These are phyloP conservation scores for Aspergillus sojae DNA, from an alignment of 2,329 filamentous ascomycete genomes.

Conservation along the genomic window DNA sequence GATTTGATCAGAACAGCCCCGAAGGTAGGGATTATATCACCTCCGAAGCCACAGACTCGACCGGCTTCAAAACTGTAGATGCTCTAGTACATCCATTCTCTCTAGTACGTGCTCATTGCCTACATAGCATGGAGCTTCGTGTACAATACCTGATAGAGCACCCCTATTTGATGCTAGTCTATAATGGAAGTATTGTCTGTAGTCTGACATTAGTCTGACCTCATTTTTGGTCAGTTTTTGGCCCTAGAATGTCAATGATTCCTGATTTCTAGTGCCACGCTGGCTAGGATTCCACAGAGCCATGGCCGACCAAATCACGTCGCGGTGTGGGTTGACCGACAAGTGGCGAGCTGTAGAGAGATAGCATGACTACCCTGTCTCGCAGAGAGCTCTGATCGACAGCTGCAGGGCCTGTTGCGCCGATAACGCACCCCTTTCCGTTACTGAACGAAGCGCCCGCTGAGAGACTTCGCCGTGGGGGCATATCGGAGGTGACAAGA, in stretches of 20 bases:
- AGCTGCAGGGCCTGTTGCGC: not conserved
- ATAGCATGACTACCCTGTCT: not conserved
- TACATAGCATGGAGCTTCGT: not conserved
- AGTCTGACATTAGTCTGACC: not conserved
- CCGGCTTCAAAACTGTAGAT: not conserved
- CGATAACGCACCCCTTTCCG: not conserved
- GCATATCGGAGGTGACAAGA: not conserved
- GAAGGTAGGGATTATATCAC: not conserved
- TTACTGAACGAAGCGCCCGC: not conserved
- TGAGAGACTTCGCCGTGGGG: not conserved
- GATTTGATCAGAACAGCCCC: not conserved
- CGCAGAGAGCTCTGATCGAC: not conserved
- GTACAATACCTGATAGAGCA: not conserved
- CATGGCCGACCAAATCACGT: not conserved
- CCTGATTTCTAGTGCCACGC: not conserved
- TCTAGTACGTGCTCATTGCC: too few relatives aligned
- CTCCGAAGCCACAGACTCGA: not conserved
- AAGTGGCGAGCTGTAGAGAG: not conserved
- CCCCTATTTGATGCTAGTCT: not conserved
- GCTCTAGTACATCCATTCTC: not conserved
- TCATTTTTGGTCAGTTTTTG: not conserved
- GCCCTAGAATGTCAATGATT: not conserved
- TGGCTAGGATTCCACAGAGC: not conserved
- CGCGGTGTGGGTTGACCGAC: not conserved
- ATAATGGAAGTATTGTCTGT: not conserved